Evolutionary conservation across 129 eudicot species (phyloP), one percentile per base, ranked within the genome.

Genomic region (Helichrysum umbraculigerum): DNA sequence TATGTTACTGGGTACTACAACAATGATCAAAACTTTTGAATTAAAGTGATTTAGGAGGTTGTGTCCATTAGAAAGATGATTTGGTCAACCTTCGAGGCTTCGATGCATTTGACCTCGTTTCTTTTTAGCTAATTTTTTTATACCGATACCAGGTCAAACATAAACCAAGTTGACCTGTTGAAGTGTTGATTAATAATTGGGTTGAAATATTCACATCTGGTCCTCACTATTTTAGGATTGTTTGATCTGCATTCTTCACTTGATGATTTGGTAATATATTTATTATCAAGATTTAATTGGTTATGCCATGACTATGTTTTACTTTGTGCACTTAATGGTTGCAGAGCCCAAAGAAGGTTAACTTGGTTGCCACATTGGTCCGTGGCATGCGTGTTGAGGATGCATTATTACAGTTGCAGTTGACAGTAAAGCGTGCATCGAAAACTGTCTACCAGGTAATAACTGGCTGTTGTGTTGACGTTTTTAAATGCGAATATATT

Each of bases 351-450:
- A 93, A 93, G 84, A 93, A 93, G 96, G 88, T 93, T 70, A 93
- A 93, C 85, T 86, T 93, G 87, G 98, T 91, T 61, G 98, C 98
- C 72, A 88, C 92, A 51, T 85, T 93, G 81, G 88, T 93, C 30
- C 97, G 98, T 76, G 98, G 98, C 57, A 93, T 93, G 98, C 98
- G 96, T 34, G 98, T 91, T 42, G 97, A 93, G 82, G 98, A 92
- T 87, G 98, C 98, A 59, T 83, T 93, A 78, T 77, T 93, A 82
- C 98, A 93, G 91, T 81, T 93, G 84, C 98, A 93, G 80, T 87
- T 93, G 71, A 91, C 93, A 0, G 91, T 93, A 54, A 93, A 93
- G 64, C 86, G 98, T 82, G 98, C 97, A 65, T 81, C 96, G 44
- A 93, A 91, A 84, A 91, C 98, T 21, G 98, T 93, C 67, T 93